These are phyloP conservation scores for Anethum foeniculum DNA, from an alignment of 140 eudicot species.

Conservation along the genomic window DNA sequence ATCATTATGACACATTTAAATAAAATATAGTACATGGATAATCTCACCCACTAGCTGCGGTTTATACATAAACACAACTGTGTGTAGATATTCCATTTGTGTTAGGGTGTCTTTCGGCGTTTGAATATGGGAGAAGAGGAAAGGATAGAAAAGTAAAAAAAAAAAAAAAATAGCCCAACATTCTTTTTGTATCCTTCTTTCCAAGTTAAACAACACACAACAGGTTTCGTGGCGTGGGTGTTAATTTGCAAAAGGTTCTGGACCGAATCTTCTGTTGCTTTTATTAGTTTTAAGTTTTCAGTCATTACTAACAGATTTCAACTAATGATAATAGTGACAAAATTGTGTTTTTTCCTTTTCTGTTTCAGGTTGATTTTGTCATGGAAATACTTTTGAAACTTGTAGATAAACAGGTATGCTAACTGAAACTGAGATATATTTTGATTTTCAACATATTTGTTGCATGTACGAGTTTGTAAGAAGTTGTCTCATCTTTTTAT, in stretches of 20 bases:
- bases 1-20: background rate
- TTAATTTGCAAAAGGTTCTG: background rate
- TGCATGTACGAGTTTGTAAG: background rate
- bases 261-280: background rate
- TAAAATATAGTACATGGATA: background rate
- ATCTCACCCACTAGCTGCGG: background rate
- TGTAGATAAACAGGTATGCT: constrained; percentile 69
- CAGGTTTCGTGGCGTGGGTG: background rate
- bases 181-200: background rate
- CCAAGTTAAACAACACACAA: background rate
- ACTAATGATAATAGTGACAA: background rate
- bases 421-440: constrained; percentile 5
- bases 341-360: too few relatives aligned
- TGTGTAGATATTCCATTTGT: background rate
- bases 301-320: background rate
- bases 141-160: background rate
- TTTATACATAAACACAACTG: background rate
- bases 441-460: background rate
- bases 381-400: constrained; percentile 92
- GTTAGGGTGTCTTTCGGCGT: background rate
- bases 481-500: constrained; percentile 14
- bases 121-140: background rate
- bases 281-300: background rate
- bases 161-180: background rate
- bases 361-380: constrained; percentile 68